These are phyloP conservation scores for Gossypium lobatum DNA, from an alignment of 441 rosid species.

Conservation along the genomic window DNA sequence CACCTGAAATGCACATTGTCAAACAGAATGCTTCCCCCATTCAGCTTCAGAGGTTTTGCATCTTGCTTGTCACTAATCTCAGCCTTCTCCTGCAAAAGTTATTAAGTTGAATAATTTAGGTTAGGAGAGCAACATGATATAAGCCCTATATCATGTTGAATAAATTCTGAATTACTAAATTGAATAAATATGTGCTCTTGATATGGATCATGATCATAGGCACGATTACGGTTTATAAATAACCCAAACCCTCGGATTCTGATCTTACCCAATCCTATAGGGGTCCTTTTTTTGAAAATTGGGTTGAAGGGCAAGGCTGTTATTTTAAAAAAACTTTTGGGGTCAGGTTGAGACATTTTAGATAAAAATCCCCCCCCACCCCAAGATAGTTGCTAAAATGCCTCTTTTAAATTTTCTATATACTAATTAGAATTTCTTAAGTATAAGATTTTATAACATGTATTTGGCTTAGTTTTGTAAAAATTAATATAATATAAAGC, in stretches of 20 bases:
- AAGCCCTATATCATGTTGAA: constrained; percentile 1
- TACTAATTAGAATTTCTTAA: background rate
- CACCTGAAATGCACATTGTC: constrained; percentile 82
- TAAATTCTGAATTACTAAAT: background rate
- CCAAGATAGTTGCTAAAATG: background rate
- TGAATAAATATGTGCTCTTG: background rate
- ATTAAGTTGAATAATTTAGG: constrained; percentile 13
- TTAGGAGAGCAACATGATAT: background rate
- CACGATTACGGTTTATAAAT: background rate
- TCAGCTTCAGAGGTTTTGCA: constrained; percentile 48
- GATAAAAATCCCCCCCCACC: background rate
- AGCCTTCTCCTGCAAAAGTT: constrained; percentile 63
- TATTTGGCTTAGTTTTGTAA: background rate
- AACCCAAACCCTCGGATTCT: background rate
- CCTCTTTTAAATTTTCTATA: background rate
- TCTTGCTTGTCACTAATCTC: constrained; percentile 59
- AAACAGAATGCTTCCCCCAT: constrained; percentile 81
- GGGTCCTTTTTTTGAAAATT: background rate
- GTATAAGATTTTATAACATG: background rate
- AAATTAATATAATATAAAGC: background rate
- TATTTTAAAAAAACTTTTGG: background rate
- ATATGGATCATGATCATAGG: background rate
- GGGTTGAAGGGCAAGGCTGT: background rate
- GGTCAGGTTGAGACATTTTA: background rate
- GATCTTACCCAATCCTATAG: background rate